These are phyloP conservation scores for Fusarium tupiense DNA, from an alignment of 2,329 filamentous ascomycete species.

Conservation along the genomic window DNA sequence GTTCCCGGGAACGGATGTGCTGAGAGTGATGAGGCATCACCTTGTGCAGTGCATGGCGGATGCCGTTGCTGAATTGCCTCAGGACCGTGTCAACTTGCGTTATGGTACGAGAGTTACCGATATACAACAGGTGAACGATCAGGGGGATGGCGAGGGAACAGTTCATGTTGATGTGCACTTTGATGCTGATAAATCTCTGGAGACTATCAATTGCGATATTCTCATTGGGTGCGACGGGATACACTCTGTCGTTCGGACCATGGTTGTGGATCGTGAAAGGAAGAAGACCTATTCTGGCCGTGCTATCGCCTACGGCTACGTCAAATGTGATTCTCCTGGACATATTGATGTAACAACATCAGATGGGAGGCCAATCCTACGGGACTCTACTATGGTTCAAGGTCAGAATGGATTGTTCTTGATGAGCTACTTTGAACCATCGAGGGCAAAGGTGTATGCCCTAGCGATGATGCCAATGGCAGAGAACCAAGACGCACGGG, in stretches of 20 bases:
- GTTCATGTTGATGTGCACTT: neutral
- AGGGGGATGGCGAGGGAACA: too few species aligned
- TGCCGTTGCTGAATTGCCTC: neutral
- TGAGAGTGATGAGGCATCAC: neutral
- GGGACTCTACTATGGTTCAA: rapidly evolving
- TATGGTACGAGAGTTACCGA: neutral
- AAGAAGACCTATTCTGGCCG: neutral
- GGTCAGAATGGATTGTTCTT: neutral
- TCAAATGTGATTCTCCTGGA: neutral
- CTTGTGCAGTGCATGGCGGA: neutral
- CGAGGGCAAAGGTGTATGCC: rapidly evolving
- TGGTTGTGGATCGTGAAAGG: neutral
- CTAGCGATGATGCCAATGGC: neutral
- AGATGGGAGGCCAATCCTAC: rapidly evolving
- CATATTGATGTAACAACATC: rapidly evolving
- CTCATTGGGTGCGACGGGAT: neutral
- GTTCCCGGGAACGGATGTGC: neutral
- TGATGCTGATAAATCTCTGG: neutral
- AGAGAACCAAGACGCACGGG: neutral
- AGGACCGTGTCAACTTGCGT: neutral
- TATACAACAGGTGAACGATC: neutral
- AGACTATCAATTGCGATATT: neutral
- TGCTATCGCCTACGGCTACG: neutral
- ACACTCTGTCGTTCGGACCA: neutral
- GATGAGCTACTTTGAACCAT: neutral